These are phyloP conservation scores for Ascochyta fabae DNA, from an alignment of 2,329 filamentous ascomycete genomes.

Conservation along the genomic window DNA sequence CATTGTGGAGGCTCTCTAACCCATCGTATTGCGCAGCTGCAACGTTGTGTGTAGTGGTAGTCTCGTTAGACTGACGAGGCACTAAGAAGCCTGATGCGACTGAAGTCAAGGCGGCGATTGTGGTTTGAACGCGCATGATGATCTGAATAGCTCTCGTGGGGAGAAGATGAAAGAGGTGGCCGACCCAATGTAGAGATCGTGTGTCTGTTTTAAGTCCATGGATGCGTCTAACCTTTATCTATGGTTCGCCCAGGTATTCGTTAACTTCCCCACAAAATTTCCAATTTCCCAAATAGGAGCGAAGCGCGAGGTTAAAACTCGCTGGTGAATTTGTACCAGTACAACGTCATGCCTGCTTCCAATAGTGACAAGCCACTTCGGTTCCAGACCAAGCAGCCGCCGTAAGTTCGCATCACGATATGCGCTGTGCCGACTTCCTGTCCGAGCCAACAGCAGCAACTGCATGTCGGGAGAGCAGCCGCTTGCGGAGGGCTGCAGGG, in stretches of 20 bases:
- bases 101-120: slow-evolving; percentile 26
- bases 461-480: background rate
- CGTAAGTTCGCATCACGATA: background rate
- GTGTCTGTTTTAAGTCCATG: too few relatives aligned
- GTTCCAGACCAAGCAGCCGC: background rate
- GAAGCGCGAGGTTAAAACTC: slow-evolving; percentile 16
- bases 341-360: slow-evolving; percentile 14
- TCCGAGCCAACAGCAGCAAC: slow-evolving; percentile 11
- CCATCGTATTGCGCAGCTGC: slow-evolving; percentile 34
- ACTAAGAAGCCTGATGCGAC: slow-evolving; percentile 23
- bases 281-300: slow-evolving; percentile 12
- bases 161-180: background rate
- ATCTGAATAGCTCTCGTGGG: background rate
- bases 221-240: background rate
- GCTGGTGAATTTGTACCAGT: slow-evolving; percentile 7
- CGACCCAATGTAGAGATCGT: too few relatives aligned
- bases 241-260: slow-evolving; percentile 6
- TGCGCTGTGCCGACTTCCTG: slow-evolving; percentile 20
- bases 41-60: slow-evolving; percentile 19
- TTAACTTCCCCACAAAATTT: slow-evolving; percentile 7
- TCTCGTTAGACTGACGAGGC: slow-evolving; percentile 23
- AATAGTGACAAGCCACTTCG: slow-evolving; percentile 12
- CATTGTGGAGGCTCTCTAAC: background rate
- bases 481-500: background rate
- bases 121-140: slow-evolving; percentile 29